Conservation (phyloP, 768 basidiomycete species). For the Naganishia friedmannii region DNA sequence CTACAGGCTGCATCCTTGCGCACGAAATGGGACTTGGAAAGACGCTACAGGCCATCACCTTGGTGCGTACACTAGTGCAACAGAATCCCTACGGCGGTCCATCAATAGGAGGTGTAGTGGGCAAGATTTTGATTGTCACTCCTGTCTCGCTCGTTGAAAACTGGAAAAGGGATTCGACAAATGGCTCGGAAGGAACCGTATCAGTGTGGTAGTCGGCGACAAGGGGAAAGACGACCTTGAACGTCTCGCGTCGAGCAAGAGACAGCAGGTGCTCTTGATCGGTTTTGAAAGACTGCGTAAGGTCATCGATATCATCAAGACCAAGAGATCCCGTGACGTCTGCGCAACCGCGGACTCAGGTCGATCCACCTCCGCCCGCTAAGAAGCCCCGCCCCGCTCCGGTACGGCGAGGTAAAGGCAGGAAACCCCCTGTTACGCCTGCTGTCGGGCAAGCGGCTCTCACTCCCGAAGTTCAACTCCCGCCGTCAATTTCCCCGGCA, state of each 20-base stretch:
- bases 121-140: constrained; percentile 87
- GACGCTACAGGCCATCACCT: constrained; percentile 79
- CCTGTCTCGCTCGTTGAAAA: constrained; percentile 90
- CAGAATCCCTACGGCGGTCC: constrained; percentile 69
- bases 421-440: too few relatives aligned
- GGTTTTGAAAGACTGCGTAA: constrained; percentile 87
- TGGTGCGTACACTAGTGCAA: constrained; percentile 86
- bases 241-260: constrained; percentile 57
- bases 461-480: too few relatives aligned
- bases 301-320: constrained; percentile 55
- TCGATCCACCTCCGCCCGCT: too few relatives aligned
- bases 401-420: too few relatives aligned
- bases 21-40: constrained; percentile 99
- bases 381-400: too few relatives aligned
- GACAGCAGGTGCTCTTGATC: constrained; percentile 75
- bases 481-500: too few relatives aligned
- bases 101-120: constrained; percentile 52
- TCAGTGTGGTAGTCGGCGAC: constrained; percentile 64
- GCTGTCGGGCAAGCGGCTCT: too few relatives aligned
- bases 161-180: constrained; percentile 93
- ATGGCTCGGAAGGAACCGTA: constrained; percentile 60
- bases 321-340: not conserved
- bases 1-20: constrained; percentile 89
- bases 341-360: too few relatives aligned
- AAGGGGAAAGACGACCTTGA: constrained; percentile 62